phyloP scores from a whole-genome alignment of 306 rosid genomes.

The Malus fusca region DNA sequence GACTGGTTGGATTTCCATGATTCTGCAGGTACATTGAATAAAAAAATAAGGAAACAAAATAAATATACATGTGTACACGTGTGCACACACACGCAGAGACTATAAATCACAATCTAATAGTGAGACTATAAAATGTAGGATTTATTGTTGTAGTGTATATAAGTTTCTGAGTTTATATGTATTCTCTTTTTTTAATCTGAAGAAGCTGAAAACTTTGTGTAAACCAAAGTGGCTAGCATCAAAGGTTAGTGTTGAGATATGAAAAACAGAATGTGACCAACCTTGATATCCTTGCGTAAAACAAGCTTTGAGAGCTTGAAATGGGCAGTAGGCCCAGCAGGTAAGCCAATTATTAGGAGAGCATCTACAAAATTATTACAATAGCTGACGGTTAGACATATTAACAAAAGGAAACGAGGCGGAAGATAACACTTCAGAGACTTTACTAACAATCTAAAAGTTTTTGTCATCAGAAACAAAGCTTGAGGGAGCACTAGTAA shows the following conservation, averaged over 20 bases:
- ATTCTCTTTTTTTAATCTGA: background rate
- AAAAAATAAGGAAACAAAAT: background rate
- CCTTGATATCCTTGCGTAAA: conserved; percentile 87
- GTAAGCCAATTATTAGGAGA: conserved; percentile 58
- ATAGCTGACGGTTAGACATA: conserved; percentile 4
- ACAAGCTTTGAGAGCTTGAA: conserved; percentile 74
- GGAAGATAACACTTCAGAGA: background rate
- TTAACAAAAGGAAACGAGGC: background rate
- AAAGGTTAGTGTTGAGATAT: background rate
- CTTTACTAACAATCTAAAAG: background rate
- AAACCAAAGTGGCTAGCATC: background rate
- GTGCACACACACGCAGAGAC: background rate
- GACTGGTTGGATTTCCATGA: conserved; percentile 92
- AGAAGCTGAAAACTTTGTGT: background rate
- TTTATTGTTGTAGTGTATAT: background rate
- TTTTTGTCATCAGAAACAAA: background rate
- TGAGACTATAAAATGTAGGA: background rate
- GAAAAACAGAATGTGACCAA: conserved; percentile 4
- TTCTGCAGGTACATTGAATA: conserved; percentile 38
- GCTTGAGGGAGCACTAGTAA: background rate
- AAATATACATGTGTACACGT: background rate
- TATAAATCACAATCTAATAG: background rate
- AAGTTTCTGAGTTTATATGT: background rate
- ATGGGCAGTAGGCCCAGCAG: conserved; percentile 95
- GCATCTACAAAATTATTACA: conserved; percentile 47